Percentiles rank a stretch among this genome's conserved stretches.
Conservation (phyloP, 805 yeast species). For the Starmerella riodocensis region DNA sequence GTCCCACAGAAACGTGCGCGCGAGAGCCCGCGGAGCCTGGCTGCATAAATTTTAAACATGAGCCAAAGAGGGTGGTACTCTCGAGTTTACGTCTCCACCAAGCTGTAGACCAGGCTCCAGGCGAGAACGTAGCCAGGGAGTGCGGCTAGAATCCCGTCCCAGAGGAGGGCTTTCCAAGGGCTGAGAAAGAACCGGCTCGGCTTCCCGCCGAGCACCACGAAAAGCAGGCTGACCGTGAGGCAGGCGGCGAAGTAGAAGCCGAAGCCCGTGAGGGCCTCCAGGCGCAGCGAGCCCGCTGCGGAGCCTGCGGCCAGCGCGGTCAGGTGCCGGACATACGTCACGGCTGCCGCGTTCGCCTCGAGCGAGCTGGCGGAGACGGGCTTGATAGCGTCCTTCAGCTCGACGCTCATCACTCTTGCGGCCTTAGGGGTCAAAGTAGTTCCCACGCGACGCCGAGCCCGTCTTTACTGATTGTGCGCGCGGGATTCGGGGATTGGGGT, state of each 20-base stretch:
- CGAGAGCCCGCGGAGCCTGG: no score
- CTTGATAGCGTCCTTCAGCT: constrained; percentile 4
- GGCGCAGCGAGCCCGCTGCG: constrained; percentile 42
- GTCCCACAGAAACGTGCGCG: no score
- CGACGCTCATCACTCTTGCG: no score
- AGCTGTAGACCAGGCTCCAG: constrained; percentile 20
- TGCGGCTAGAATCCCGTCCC: constrained; percentile 14
- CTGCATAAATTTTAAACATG: no score
- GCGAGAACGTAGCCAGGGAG: constrained; percentile 20
- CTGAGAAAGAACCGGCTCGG: constrained; percentile 5
- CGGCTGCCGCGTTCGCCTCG: constrained; percentile 6
- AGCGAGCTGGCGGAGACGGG: constrained; percentile 7
- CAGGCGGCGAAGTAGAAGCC: constrained; percentile 28
- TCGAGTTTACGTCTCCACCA: constrained; percentile 14
- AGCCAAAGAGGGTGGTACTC: no score
- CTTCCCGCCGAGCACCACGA: constrained; percentile 1
- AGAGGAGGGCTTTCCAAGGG: constrained; percentile 5
- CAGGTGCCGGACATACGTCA: constrained; percentile 31
- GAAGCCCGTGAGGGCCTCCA: constrained; percentile 40
- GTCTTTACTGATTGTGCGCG: no score
- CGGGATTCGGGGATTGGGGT: no score
- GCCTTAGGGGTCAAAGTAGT: no score
- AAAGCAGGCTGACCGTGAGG: constrained; percentile 21
- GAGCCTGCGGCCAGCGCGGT: constrained; percentile 39
- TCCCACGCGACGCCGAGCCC: no score